Base-by-base conservation (phyloP, 2,329 filamentous ascomycete genomes). In the Aspergillus quadrilineatus region DNA sequence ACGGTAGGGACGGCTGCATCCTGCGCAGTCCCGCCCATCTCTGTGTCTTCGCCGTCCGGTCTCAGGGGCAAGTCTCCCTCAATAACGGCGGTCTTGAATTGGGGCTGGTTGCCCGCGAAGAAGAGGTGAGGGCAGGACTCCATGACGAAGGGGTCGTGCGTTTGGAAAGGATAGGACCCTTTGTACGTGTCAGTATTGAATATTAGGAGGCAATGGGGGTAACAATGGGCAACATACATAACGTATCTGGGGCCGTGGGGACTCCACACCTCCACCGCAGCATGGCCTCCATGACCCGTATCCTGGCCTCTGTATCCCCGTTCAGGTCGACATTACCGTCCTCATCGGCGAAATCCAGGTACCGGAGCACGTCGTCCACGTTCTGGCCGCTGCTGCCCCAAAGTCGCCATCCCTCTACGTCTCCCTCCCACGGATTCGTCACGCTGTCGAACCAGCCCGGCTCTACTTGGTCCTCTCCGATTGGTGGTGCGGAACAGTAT, bases 141-240 rank as follows among this genome's bases (percentile, higher is more conserved):
- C 66, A 99, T 81, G 43, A 97, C 88, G 68, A 97, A 95, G 0
- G 90, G 92, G 69, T 99, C 95, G 49, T 91, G 84, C 15, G 94
- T 89, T 74, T 97, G 92, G 75, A 96, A 99, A 0, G 94, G 94
- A 69, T 97, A 99, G 69, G 89, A 92, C 90, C 90, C 90, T 92
- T 58, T 14, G 39, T 55, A 32, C 45, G 22, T 3, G 29, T 69
- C 55, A 65, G 58, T 47, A 30, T 9, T 43, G 1, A 15, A 12
- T 34, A 10, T 34, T 10, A 10, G 6, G 10, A 34, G 30, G 5
- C 34, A 42, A 42, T 22, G 15, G 6, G 10, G 14, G 7, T 22
- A 22, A 42, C 6, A 7, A 42, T 5, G 3, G 10, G 8, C 6
- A 55, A 79, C 89, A 80, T 80, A 93, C 92, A 96, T 43, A 99